These are phyloP conservation scores for Bipolaris zeicola DNA, from an alignment of 2,329 filamentous ascomycete species.

Conservation along the genomic window DNA sequence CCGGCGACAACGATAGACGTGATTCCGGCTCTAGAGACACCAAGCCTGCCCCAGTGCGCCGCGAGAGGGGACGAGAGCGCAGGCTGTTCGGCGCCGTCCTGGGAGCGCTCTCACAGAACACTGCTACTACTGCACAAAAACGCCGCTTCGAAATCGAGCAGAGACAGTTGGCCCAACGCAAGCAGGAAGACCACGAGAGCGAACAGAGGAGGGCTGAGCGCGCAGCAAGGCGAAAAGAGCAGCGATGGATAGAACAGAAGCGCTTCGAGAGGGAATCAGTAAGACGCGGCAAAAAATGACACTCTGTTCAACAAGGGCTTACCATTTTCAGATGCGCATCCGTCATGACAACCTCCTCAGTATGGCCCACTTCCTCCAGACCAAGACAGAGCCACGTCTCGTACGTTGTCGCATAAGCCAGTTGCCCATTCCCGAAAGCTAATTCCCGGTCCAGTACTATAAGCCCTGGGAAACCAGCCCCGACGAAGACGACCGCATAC, in stretches of 20 bases:
- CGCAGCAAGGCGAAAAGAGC: constrained; percentile 64
- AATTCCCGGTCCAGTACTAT: constrained; percentile 68
- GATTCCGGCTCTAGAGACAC: constrained; percentile 24
- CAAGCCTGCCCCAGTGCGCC: constrained; percentile 47
- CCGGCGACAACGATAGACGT: constrained; percentile 26
- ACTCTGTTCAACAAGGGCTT: neutral
- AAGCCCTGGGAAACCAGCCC: constrained; percentile 77
- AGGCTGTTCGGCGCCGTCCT: constrained; percentile 84
- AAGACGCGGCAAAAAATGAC: constrained; percentile 39
- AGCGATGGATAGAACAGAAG: constrained; percentile 72
- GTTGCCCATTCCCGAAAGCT: constrained; percentile 14
- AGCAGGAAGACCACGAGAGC: constrained; percentile 73
- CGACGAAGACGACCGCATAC: constrained; percentile 72
- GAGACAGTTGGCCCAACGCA: constrained; percentile 76
- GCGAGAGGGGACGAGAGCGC: constrained; percentile 81
- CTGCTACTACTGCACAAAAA: constrained; percentile 64
- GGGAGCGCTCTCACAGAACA: constrained; percentile 76
- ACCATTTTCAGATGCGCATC: constrained; percentile 67
- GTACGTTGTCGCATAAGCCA: constrained; percentile 58
- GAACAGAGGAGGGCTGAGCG: constrained; percentile 70
- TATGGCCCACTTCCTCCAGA: constrained; percentile 74
- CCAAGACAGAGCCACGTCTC: constrained; percentile 71
- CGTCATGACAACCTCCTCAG: constrained; percentile 75
- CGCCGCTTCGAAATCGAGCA: constrained; percentile 80
- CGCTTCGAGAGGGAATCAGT: constrained; percentile 79